These are phyloP conservation scores for Nelumbo lutea DNA, from an alignment of 164 flowering plant genomes.

Conservation along the genomic window DNA sequence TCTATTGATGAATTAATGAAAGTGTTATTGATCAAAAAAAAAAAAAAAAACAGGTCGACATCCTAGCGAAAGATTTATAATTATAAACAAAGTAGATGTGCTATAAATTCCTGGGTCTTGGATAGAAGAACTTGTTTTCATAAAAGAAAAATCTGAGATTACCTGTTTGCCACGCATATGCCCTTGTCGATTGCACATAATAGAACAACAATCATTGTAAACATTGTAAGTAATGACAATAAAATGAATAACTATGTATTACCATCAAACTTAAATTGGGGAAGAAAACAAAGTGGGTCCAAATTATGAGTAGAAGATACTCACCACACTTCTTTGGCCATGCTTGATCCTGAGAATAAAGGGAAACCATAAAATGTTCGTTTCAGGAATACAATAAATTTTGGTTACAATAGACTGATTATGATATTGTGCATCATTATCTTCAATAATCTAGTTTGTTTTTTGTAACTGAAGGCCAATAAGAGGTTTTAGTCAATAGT, in stretches of 20 bases:
- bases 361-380: not conserved
- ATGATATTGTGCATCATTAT: too few relatives aligned
- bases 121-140: not conserved
- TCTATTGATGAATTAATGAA: too few relatives aligned
- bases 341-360: slow-evolving; percentile 25
- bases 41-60: too few relatives aligned
- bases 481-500: not conserved
- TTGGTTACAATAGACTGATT: too few relatives aligned
- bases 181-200: slow-evolving; percentile 10
- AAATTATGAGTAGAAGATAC: not conserved
- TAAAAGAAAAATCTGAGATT: not conserved
- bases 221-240: slow-evolving; percentile 1
- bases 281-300: too few relatives aligned
- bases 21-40: too few relatives aligned
- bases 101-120: too few relatives aligned
- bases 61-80: too few relatives aligned
- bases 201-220: not conserved
- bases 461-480: not conserved
- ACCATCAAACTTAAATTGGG: not conserved
- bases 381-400: not conserved
- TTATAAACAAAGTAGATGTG: too few relatives aligned
- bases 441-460: too few relatives aligned
- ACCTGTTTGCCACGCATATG: slow-evolving; percentile 39
- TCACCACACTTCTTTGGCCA: slow-evolving; percentile 36
- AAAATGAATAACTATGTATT: not conserved